Evolutionary conservation across 2,329 filamentous ascomycete species (phyloP), one percentile per base, ranked within the genome.

Genomic region (Aspergillus aculeatus): DNA sequence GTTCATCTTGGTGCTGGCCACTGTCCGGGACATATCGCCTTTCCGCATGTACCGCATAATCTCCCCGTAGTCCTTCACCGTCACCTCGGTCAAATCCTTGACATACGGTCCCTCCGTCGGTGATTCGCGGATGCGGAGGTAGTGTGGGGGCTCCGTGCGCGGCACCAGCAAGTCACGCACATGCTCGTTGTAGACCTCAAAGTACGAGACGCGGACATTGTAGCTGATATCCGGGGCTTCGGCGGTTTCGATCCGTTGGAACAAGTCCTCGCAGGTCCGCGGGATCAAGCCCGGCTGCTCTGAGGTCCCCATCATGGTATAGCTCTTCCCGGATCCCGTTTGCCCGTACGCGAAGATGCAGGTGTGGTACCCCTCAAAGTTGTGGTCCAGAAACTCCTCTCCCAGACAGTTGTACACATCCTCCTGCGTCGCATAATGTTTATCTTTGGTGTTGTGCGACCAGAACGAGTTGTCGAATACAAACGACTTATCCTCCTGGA

Each of bases 181-280:
- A 77, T 98, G 95, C 79, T 99, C 95, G 77, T 99, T 99, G 84
- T 99, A 99, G 62, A 99, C 95, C 75, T 99, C 95, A 71, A 99
- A 98, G 80, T 99, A 99, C 3, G 93, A 97, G 29, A 98, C 95
- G 64, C 95, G 90, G 65, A 99, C 95, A 69, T 94, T 95, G 82
- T 97, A 99, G 67, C 91, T 96, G 74, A 96, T 92, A 76, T 95
- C 96, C 56, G 92, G 90, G 50, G 90, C 90, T 70, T 96, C 89
- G 66, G 90, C 88, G 48, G 87, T 85, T 65, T 94, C 89, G 73
- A 99, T 97, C 57, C 95, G 87, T 79, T 96, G 88, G 74, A 99
- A 99, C 54, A 99, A 83, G 76, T 97, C 95, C 75, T 96, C 89
- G 76, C 95, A 99, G 10, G 95, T 99, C 54, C 93, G 86, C 7